Conservation (phyloP, 2,329 filamentous ascomycete genomes). For the Bipolaris gigantea region DNA sequence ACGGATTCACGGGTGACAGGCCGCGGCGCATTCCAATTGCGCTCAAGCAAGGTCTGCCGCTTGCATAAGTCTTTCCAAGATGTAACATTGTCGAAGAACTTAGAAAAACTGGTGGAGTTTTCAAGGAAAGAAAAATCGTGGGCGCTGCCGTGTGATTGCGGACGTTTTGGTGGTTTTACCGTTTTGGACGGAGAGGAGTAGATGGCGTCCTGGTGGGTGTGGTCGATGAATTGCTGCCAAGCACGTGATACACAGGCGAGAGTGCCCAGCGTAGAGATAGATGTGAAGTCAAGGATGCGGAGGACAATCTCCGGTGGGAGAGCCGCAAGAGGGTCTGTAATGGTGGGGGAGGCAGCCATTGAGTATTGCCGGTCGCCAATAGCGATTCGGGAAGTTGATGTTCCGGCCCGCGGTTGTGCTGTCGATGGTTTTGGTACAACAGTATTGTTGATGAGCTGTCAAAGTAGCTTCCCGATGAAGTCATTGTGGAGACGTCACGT, state of each 20-base stretch:
- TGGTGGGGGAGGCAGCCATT: background rate
- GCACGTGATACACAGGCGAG: slow-evolving; percentile 5
- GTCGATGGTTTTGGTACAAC: background rate
- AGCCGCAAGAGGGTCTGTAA: slow-evolving; percentile 8
- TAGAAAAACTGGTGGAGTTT: slow-evolving; percentile 9
- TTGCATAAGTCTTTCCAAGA: slow-evolving; percentile 11
- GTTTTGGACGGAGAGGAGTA: slow-evolving; percentile 9
- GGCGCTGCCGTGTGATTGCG: background rate
- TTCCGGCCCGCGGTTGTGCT: background rate
- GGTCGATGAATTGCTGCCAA: slow-evolving; percentile 13
- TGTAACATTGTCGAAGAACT: slow-evolving; percentile 3
- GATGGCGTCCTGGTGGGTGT: slow-evolving; percentile 5
- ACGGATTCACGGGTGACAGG: slow-evolving; percentile 8
- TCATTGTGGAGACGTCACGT: slow-evolving; percentile 14
- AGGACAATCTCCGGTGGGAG: slow-evolving; percentile 12
- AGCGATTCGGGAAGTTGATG: background rate
- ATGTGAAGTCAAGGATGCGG: slow-evolving; percentile 11
- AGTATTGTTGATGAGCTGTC: slow-evolving; percentile 2
- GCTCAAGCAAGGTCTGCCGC: slow-evolving; percentile 4
- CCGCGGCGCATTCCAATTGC: slow-evolving; percentile 1
- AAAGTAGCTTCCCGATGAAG: slow-evolving; percentile 8
- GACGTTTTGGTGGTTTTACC: background rate
- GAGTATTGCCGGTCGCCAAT: background rate
- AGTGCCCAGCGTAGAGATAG: slow-evolving; percentile 4
- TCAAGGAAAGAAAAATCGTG: slow-evolving; percentile 6